A percentile compares a stretch with the other conserved stretches of the same genome.
phyloP scores from a whole-genome alignment of 2,329 filamentous ascomycete species.

The Neoascochyta sp. region DNA sequence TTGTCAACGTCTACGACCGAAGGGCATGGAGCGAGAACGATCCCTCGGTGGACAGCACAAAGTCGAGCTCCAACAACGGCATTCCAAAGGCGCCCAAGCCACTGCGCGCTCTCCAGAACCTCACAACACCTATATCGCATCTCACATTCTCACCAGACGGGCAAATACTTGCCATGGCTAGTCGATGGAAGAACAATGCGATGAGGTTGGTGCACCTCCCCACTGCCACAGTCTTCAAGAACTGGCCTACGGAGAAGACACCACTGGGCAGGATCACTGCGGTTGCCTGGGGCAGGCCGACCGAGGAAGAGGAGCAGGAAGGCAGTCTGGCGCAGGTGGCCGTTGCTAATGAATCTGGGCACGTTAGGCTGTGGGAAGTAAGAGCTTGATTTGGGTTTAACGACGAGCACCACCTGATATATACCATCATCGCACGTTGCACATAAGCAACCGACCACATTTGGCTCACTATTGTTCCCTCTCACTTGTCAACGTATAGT shows the following conservation, averaged over 20 bases:
- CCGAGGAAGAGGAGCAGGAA: constrained; percentile 58
- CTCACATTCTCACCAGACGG: constrained; percentile 83
- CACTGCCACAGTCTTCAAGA: constrained; percentile 88
- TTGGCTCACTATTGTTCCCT: too few relatives aligned
- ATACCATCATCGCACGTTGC: too few relatives aligned
- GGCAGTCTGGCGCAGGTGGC: constrained; percentile 60
- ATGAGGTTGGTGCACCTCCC: constrained; percentile 84
- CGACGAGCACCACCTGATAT: too few relatives aligned
- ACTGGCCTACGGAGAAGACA: constrained; percentile 92
- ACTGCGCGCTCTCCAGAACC: constrained; percentile 71
- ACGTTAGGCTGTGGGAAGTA: constrained; percentile 81
- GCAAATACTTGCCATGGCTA: constrained; percentile 82
- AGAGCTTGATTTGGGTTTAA: too few relatives aligned
- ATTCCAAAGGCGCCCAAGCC: constrained; percentile 70
- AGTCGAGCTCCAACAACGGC: constrained; percentile 37
- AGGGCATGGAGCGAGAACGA: constrained; percentile 53
- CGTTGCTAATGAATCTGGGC: constrained; percentile 84
- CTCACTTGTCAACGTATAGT: too few relatives aligned
- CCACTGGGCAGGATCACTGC: constrained; percentile 76
- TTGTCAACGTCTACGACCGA: constrained; percentile 92
- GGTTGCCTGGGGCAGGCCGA: constrained; percentile 46
- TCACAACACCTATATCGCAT: constrained; percentile 79
- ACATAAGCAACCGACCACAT: too few relatives aligned
- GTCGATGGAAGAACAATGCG: constrained; percentile 82
- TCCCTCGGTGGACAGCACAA: constrained; percentile 6